Conservation (phyloP, 1,284 basidiomycete species). For the Fomitopsis pinicola region DNA sequence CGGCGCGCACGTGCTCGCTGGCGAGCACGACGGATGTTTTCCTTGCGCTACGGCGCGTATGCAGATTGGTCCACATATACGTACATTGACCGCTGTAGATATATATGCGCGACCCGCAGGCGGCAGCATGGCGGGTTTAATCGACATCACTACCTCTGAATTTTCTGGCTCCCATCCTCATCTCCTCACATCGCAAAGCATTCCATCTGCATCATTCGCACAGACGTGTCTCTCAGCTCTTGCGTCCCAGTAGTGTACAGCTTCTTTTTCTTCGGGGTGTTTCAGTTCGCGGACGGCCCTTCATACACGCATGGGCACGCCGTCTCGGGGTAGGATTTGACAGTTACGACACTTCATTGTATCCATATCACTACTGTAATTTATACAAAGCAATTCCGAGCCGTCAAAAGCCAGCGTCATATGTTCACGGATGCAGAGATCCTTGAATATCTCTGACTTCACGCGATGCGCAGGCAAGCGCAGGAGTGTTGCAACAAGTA, state of each 20-base stretch:
- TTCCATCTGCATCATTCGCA: neutral
- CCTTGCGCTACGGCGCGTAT: neutral
- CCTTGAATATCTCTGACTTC: too few species aligned
- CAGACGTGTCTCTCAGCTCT: neutral
- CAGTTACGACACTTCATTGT: neutral
- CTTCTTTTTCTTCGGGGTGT: neutral
- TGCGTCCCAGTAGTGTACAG: neutral
- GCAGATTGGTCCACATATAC: neutral
- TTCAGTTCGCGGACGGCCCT: neutral
- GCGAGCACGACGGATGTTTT: neutral
- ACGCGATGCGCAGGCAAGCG: neutral
- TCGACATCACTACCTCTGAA: neutral
- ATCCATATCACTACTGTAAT: slow-evolving; percentile 4
- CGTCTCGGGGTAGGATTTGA: neutral
- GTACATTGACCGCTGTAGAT: neutral
- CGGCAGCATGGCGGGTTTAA: neutral
- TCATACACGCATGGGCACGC: slow-evolving; percentile 2
- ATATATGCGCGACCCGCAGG: neutral
- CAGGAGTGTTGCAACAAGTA: too few species aligned
- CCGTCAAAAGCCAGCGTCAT: neutral
- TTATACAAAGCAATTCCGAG: neutral
- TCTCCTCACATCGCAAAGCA: neutral
- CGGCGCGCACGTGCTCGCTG: neutral
- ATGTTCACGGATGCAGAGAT: neutral
- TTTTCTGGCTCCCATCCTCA: neutral